Evolutionary conservation across 768 basidiomycete genomes (phyloP), one percentile per base, ranked within the genome.

Genomic region (Boletus pseudo-olivaceus): DNA sequence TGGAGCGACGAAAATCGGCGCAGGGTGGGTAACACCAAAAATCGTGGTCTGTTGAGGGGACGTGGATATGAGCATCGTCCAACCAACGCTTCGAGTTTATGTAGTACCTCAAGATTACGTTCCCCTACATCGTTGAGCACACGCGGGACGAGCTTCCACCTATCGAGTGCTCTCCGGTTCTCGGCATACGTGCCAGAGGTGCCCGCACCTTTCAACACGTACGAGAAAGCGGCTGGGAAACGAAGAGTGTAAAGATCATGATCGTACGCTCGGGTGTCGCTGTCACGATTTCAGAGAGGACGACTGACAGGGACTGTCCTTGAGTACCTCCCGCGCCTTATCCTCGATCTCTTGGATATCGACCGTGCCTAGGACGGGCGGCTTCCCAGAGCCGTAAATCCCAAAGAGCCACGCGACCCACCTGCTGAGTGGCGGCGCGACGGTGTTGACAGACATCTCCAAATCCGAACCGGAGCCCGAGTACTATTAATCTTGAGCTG

Each of bases 151-250:
- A 85, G 81, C 38, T 76, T 73, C 77, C 79, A 82, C 17, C 73
- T 68, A 54, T 79, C 78, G 62, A 82, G 78, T 0, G 82, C 81
- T 56, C 80, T 77, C 43, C 78, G 73, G 62, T 93, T 93, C 56
- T 80, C 82, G 29, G 68, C 73, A 65, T 84, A 79, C 4, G 91
- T 93, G 27, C 77, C 73, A 53, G 75, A 73, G 5, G 81, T 79
- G 0, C 91, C 90, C 5, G 90, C 89, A 59, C 81, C 83, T 44
- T 86, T 87, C 51, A 76, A 76, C 5, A 85, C 82, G 61, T 90
- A 92, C 66, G 78, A 70, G 72, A 84, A 92, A 9, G 86, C 78
- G 67, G 39, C 82, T 88, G 75, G 4, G 4, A 43, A 37, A 37
- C 4, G 10, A 52, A 33, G 12, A 1, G 5, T 1, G 49, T 26